Percentiles rank a stretch among this genome's conserved stretches.
Conservation (phyloP, 257 asterid species). For the Nicotiana sylvestris region DNA sequence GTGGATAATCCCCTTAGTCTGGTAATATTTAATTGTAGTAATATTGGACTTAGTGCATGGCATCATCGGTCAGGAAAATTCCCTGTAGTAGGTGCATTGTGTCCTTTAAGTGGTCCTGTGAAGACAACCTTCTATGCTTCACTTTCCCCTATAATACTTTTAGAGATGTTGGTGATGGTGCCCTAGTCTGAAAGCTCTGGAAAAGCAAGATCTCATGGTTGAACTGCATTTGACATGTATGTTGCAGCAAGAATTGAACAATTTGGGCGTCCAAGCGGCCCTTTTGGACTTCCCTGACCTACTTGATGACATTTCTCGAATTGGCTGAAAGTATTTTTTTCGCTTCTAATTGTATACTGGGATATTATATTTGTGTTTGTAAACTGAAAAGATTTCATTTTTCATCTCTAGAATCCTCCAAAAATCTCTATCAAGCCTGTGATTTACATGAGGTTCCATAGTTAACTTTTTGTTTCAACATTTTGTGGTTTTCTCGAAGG, state of each 20-base stretch:
- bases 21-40: too few species aligned
- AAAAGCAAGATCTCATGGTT: not conserved
- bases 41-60: not conserved
- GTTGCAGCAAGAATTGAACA: not conserved
- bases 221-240: not conserved
- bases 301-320: not conserved
- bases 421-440: not conserved
- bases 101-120: not conserved
- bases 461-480: conserved; percentile 7
- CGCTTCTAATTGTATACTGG: not conserved
- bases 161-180: not conserved
- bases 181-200: not conserved
- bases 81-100: not conserved
- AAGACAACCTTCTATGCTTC: not conserved
- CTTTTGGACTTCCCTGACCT: not conserved
- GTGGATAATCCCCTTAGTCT: too few species aligned
- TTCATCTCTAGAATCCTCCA: not conserved
- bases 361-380: not conserved
- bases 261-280: not conserved
- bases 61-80: not conserved
- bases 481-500: conserved; percentile 37
- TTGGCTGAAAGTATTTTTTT: not conserved
- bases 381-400: not conserved
- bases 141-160: not conserved
- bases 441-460: not conserved